Evolutionary conservation across 495 filamentous ascomycete genomes (phyloP), one percentile per base, ranked within the genome.

Genomic region (Daldinia childiae): DNA sequence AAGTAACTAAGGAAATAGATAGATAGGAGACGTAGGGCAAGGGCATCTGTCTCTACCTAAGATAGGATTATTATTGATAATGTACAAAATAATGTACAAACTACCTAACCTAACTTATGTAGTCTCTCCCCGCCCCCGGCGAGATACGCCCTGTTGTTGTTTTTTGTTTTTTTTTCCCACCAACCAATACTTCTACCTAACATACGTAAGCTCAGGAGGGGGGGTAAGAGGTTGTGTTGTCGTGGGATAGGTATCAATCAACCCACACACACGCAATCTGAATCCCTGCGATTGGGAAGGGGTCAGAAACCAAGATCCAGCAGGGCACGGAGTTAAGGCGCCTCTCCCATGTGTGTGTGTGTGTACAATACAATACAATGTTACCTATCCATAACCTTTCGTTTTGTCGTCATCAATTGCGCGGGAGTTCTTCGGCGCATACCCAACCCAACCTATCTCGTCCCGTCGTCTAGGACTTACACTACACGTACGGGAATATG

Each of bases 261-360:
- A 62, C 48, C 63, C 64, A 59, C 59, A 41, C 55, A 45, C 59
- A 52, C 32, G 39, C 57, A 62, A 39, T 36, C 50, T 30, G 51
- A 56, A 59, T 61, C 58, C 52, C 30, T 61, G 61, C 62, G 69
- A 68, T 68, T 72, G 69, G 69, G 64, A 62, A 72, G 24, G 69
- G 58, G 30, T 52, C n/a, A 58, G 55, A 48, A 72, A 72, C 69
- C 69, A 72, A 72, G 69, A 72, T 72, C 64, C 54, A 68, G 62
- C 69, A 64, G n/a, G 54, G 56, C 59, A 61, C 69, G 69, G 69
- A 68, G 69, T 68, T 72, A 72, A 62, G 55, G 32, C 52, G 9
- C 19, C 9, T 24, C 19, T 48, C 43, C 14, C 27, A 60, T 64
- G 67, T 64, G 60, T 34, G 19, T 52, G 15, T 62, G 48, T 34